Conservation (phyloP, 176 grass and related monocot genomes). For the Eragrostis nindensis region DNA sequence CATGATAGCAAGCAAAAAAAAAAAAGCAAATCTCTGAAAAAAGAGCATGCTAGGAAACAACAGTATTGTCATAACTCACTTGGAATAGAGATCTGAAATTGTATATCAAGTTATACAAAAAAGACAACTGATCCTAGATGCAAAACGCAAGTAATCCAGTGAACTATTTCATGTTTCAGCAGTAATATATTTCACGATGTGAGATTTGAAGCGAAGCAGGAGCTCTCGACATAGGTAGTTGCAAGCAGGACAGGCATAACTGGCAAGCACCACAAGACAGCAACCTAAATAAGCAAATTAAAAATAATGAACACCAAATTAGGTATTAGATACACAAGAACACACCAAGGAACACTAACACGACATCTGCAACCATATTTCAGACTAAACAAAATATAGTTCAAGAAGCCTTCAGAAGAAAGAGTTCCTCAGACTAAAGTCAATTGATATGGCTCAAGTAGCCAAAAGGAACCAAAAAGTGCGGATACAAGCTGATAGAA, state of each 20-base stretch:
- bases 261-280: not conserved
- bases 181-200: not conserved
- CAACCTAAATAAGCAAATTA: not conserved
- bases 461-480: not conserved
- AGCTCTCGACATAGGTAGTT: not conserved
- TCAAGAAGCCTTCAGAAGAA: not conserved
- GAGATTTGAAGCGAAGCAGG: not conserved
- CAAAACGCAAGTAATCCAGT: not conserved
- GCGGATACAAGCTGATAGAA: not conserved
- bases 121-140: not conserved
- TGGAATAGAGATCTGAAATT: not conserved
- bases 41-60: not conserved
- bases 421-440: not conserved
- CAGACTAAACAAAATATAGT: not conserved
- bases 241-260: not conserved
- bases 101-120: not conserved
- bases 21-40: not conserved
- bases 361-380: not conserved
- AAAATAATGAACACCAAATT: no score
- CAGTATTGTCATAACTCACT: not conserved
- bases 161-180: slow-evolving; percentile 3
- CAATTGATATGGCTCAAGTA: not conserved
- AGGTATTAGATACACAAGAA: not conserved
- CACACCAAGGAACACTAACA: not conserved
- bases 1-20: not conserved